Percentiles rank a stretch among this genome's conserved stretches.
Conservation (phyloP, 306 rosid species). For the Cicer cuneatum region DNA sequence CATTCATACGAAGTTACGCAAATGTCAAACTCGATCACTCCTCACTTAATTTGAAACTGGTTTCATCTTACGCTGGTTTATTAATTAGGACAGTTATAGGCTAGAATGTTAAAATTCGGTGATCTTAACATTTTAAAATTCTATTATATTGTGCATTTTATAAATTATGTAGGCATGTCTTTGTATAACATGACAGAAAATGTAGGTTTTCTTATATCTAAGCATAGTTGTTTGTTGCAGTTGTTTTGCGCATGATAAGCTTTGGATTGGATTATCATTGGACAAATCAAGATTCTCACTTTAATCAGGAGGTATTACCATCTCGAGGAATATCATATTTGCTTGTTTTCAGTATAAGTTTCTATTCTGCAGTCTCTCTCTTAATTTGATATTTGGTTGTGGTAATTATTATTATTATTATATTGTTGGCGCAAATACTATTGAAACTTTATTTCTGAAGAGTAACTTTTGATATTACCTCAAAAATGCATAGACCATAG, state of each 20-base stretch:
- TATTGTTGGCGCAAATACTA: slow-evolving; percentile 27
- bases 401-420: slow-evolving; percentile 30
- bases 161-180: slow-evolving; percentile 9
- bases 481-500: slow-evolving; percentile 4
- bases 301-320: slow-evolving; percentile 70
- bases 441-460: slow-evolving; percentile 20
- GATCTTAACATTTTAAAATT: slow-evolving; percentile 2
- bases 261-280: slow-evolving; percentile 90
- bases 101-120: slow-evolving; percentile 5
- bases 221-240: slow-evolving; percentile 62
- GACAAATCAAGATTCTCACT: slow-evolving; percentile 68
- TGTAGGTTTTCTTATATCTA: slow-evolving; percentile 31
- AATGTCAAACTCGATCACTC: slow-evolving; percentile 8
- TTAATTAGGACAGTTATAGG: slow-evolving; percentile 30
- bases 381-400: slow-evolving; percentile 26
- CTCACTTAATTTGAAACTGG: slow-evolving; percentile 19
- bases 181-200: slow-evolving; percentile 1
- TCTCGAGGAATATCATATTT: slow-evolving; percentile 31
- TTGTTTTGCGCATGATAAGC: slow-evolving; percentile 96
- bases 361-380: slow-evolving; percentile 6
- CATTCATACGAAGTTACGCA: slow-evolving; percentile 12
- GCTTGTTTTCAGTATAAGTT: slow-evolving; percentile 35
- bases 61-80: slow-evolving; percentile 16
- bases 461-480: slow-evolving; percentile 43
- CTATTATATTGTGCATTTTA: slow-evolving; percentile 21